Evolutionary conservation across 2,329 filamentous ascomycete genomes (phyloP).

Genomic region (Cladosporium oxysporum): DNA sequence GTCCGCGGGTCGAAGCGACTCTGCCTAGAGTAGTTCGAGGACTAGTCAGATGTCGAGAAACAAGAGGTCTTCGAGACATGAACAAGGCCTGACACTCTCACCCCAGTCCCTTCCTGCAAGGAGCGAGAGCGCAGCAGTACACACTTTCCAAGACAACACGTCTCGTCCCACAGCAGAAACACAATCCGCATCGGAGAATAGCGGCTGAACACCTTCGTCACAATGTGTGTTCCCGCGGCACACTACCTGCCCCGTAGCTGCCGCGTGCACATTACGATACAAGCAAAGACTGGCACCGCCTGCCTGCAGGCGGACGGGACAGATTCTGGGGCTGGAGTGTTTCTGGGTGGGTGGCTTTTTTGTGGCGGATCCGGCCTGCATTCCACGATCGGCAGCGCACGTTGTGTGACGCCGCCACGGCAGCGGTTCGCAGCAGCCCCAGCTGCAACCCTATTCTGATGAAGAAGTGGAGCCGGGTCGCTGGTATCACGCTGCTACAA

Average conservation of each 20-base stretch:
- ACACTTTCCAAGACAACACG: slow-evolving; percentile 11
- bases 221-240: slow-evolving; percentile 13
- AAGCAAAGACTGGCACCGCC: slow-evolving; percentile 1
- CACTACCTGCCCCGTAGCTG: neutral
- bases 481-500: slow-evolving; percentile 17
- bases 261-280: slow-evolving; percentile 5
- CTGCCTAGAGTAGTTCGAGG: neutral
- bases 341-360: neutral
- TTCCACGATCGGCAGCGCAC: neutral
- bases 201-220: slow-evolving; percentile 16
- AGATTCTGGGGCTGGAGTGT: neutral
- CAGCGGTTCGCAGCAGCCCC: slow-evolving; percentile 20
- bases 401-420: slow-evolving; percentile 13
- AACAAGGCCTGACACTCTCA: neutral
- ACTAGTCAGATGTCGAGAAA: slow-evolving; percentile 1
- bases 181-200: slow-evolving; percentile 16
- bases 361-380: neutral
- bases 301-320: slow-evolving; percentile 2
- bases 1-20: slow-evolving; percentile 18
- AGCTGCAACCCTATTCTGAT: slow-evolving; percentile 19
- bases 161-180: slow-evolving; percentile 8
- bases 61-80: neutral
- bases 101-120: slow-evolving; percentile 7
- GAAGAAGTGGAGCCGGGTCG: slow-evolving; percentile 7
- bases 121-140: neutral